Conservation (phyloP, 1,284 basidiomycete genomes). For the Inonotus obliquus region DNA sequence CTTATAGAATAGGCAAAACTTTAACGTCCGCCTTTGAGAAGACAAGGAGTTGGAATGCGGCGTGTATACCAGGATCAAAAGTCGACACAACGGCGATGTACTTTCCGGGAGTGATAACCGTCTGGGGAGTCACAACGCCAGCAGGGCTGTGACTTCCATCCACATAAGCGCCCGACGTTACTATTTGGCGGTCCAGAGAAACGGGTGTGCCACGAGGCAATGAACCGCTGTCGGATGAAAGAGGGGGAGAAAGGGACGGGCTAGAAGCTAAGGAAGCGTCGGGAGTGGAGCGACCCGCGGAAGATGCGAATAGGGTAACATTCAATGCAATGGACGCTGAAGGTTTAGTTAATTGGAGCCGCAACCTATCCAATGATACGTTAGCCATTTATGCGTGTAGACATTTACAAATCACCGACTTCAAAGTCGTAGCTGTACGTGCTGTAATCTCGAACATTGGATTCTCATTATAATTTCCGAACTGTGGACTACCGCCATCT, state of each 20-base stretch:
- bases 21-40: conserved; percentile 34
- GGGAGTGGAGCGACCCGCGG: conserved; percentile 16
- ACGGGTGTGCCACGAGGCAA: background rate
- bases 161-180: conserved; percentile 75
- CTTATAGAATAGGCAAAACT: conserved; percentile 7
- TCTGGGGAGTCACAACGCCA: conserved; percentile 60
- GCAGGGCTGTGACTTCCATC: conserved; percentile 46
- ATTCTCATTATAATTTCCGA: conserved; percentile 58
- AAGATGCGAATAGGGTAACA: conserved; percentile 50
- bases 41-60: conserved; percentile 57
- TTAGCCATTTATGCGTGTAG: background rate
- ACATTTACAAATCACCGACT: conserved; percentile 38
- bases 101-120: conserved; percentile 50
- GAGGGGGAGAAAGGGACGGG: conserved; percentile 2
- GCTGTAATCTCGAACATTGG: conserved; percentile 65
- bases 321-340: conserved; percentile 48
- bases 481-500: conserved; percentile 65
- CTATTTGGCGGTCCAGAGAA: conserved; percentile 42
- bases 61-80: conserved; percentile 54
- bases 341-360: conserved; percentile 54
- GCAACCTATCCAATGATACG: conserved; percentile 41
- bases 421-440: conserved; percentile 47
- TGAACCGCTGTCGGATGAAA: background rate
- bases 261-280: background rate
- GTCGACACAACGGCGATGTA: conserved; percentile 76